Evolutionary conservation across 1,284 basidiomycete genomes (phyloP), one percentile per base, ranked within the genome.

Genomic region (Peniophora sp.): DNA sequence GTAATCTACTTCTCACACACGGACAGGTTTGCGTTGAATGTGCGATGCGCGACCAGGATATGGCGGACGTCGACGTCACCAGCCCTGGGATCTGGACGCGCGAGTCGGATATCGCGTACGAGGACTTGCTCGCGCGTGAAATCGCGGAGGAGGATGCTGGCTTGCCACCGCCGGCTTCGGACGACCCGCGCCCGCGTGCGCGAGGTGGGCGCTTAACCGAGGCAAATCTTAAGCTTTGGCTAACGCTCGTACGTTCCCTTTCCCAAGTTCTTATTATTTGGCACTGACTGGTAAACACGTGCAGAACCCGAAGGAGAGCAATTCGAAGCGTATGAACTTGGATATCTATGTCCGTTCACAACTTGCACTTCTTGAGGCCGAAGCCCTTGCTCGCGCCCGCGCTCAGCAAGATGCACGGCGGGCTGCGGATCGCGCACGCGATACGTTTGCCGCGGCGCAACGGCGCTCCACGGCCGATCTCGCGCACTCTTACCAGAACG

Each of bases 41-140:
- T 66, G 92, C 97, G 61, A 99, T 99, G 96, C 86, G 96, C 43
- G 96, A 99, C 70, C 85, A 96, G 63, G 96, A 99, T 65, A 93
- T 99, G 89, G 92, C 89, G 34, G 96, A 97, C 67, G 92, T 99
- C 24, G 79, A 89, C 63, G 96, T 97, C 20, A 79, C 85, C 2
- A 84, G 86, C 25, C 81, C 85, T 3, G 92, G 92, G 0, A 77
- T 90, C 14, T 99, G 96, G 96, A 92, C 91, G 1, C 77, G 97
- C 35, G 85, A 87, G 59, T 94, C 90, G 63, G 96, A 99, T 64
- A 81, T 75, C 6, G 73, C 78, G 36, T 96, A 83, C 56, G 80
- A 90, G 45, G 93, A 98, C 45, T 73, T 96, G 25, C 71, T 86
- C 57, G 73, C 76, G 56, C 73, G 82, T 54, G 95, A 97, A 63